A percentile compares a stretch with the other conserved stretches of the same genome.
These are phyloP conservation scores for Sclerotinia minor DNA, from an alignment of 2,329 filamentous ascomycete species.

Conservation along the genomic window DNA sequence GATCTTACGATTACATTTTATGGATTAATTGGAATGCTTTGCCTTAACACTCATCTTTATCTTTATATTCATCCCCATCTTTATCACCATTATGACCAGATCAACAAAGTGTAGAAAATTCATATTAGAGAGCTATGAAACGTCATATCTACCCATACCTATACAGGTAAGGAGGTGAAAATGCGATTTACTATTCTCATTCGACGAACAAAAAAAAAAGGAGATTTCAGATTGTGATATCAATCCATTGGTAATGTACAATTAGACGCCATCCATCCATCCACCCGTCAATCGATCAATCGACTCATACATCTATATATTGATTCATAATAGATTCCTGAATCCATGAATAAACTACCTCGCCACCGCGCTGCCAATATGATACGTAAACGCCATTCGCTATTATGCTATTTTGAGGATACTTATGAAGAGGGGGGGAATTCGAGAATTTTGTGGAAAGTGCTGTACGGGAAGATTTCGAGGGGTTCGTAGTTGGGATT, in stretches of 20 bases:
- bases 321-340: not conserved
- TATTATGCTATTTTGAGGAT: conserved; percentile 8
- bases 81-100: not conserved
- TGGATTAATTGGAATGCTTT: not conserved
- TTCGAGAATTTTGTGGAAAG: not conserved
- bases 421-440: not conserved
- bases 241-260: conserved; percentile 18
- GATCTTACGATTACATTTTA: not conserved
- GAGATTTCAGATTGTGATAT: conserved; percentile 19
- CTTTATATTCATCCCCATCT: not conserved
- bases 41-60: not conserved
- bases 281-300: conserved; percentile 4
- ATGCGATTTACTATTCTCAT: not conserved
- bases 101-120: not conserved
- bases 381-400: conserved; percentile 16
- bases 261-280: conserved; percentile 17
- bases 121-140: not conserved
- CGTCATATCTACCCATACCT: not conserved
- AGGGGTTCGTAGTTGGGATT: not conserved
- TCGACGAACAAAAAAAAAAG: not conserved
- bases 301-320: conserved; percentile 2
- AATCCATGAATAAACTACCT: conserved; percentile 11
- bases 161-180: not conserved
- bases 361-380: conserved; percentile 13
- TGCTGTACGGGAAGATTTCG: conserved; percentile 1